Conservation (phyloP, 2,329 filamentous ascomycete genomes). For the Chaetothyriales sp. region DNA sequence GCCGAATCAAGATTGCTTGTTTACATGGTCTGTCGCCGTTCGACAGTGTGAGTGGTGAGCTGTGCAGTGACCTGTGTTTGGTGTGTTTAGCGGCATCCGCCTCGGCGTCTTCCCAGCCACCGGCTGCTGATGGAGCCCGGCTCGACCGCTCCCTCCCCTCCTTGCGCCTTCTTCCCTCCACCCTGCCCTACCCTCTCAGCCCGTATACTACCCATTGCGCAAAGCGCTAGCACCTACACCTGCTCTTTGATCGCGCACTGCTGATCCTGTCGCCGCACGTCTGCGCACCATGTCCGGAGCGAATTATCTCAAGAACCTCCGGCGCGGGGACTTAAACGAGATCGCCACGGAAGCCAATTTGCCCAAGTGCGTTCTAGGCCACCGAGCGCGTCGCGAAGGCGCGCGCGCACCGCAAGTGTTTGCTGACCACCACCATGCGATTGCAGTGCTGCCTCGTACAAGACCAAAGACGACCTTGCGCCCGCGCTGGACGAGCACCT, state of each 20-base stretch:
- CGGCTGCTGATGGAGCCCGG: constrained; percentile 34
- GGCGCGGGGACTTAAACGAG: constrained; percentile 65
- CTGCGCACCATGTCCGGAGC: constrained; percentile 44
- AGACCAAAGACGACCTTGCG: constrained; percentile 45
- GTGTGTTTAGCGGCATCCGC: not conserved
- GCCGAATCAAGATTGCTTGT: not conserved
- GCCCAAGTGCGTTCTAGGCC: constrained; percentile 48
- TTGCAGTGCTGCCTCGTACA: constrained; percentile 43
- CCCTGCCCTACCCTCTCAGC: no score
- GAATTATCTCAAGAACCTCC: constrained; percentile 66
- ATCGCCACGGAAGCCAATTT: constrained; percentile 46
- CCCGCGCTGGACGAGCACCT: constrained; percentile 60
- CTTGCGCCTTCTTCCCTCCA: constrained; percentile 20
- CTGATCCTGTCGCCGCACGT: not conserved
- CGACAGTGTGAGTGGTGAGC: not conserved
- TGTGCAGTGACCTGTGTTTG: not conserved
- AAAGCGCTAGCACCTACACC: not conserved
- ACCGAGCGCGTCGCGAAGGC: constrained; percentile 7
- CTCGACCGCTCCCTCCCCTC: constrained; percentile 32
- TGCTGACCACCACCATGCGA: constrained; percentile 15
- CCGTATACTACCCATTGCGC: not conserved
- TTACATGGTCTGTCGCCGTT: not conserved
- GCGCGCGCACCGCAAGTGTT: constrained; percentile 4
- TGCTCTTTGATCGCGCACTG: not conserved
- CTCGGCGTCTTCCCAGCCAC: not conserved